Conservation (phyloP, 305 asterid species). For the Solanum hybrid region DNA sequence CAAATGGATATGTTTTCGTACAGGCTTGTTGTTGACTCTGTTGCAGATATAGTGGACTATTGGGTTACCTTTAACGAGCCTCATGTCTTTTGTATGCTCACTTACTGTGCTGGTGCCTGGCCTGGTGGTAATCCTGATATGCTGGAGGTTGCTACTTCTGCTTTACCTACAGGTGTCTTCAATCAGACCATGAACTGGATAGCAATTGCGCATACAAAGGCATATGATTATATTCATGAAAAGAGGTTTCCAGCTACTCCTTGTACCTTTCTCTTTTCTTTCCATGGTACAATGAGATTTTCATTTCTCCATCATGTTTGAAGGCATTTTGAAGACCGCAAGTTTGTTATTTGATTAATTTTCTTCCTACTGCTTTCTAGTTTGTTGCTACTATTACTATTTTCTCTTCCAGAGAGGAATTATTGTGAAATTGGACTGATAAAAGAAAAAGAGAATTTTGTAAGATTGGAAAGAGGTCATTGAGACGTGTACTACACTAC, state of each 20-base stretch:
- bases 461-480: not conserved
- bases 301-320: not conserved
- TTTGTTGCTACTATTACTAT: not conserved
- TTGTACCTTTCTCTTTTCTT: not conserved
- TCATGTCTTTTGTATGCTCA: slow-evolving; percentile 78
- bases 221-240: slow-evolving; percentile 75
- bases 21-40: slow-evolving; percentile 76
- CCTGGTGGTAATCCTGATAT: slow-evolving; percentile 98
- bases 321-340: not conserved
- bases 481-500: not conserved
- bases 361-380: not conserved
- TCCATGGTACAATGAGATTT: not conserved
- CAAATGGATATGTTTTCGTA: not conserved
- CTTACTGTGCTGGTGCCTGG: slow-evolving; percentile 96
- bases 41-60: slow-evolving; percentile 76
- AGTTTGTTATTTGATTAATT: not conserved
- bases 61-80: slow-evolving; percentile 96
- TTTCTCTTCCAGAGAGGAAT: not conserved
- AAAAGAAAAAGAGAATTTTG: not conserved
- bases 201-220: slow-evolving; percentile 68
- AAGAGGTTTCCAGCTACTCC: slow-evolving; percentile 40
- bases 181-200: slow-evolving; percentile 85
- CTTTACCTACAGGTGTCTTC: slow-evolving; percentile 82
- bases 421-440: not conserved
- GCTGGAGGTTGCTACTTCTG: slow-evolving; percentile 89